Conservation (phyloP, 495 filamentous ascomycete species). For the Penicillium riverlandense region DNA sequence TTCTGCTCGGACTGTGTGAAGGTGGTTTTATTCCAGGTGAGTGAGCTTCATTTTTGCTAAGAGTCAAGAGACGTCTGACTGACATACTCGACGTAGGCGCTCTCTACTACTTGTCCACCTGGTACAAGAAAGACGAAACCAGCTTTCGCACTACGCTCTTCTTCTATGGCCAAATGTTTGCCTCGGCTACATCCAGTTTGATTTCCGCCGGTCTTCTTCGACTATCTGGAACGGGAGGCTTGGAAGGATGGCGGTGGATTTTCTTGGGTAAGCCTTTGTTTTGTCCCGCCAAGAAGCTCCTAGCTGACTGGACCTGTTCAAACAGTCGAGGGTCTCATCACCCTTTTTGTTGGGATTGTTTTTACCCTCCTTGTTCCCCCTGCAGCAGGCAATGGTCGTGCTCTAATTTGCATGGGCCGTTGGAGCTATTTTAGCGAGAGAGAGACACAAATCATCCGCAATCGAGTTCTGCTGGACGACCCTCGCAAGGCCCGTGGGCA, state of each 20-base stretch:
- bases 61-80: no score
- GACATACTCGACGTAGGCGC: conserved; percentile 48
- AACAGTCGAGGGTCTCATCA: conserved; percentile 47
- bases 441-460: conserved; percentile 34
- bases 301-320: no score
- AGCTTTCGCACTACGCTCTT: conserved; percentile 46
- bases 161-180: conserved; percentile 49
- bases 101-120: conserved; percentile 51
- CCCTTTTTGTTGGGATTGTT: conserved; percentile 40
- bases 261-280: conserved; percentile 36
- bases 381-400: conserved; percentile 28
- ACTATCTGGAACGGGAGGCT: conserved; percentile 39
- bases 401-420: conserved; percentile 33
- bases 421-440: conserved; percentile 38
- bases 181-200: conserved; percentile 44
- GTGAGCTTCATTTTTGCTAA: neutral
- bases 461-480: conserved; percentile 38
- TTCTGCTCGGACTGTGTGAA: conserved; percentile 51
- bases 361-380: conserved; percentile 45
- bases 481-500: conserved; percentile 32
- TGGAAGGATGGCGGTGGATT: conserved; percentile 58
- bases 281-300: no score
- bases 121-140: conserved; percentile 53
- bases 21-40: conserved; percentile 52
- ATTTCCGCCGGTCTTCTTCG: conserved; percentile 45